phyloP scores from a whole-genome alignment of 106 monocot species.

The Triglochin maritima region DNA sequence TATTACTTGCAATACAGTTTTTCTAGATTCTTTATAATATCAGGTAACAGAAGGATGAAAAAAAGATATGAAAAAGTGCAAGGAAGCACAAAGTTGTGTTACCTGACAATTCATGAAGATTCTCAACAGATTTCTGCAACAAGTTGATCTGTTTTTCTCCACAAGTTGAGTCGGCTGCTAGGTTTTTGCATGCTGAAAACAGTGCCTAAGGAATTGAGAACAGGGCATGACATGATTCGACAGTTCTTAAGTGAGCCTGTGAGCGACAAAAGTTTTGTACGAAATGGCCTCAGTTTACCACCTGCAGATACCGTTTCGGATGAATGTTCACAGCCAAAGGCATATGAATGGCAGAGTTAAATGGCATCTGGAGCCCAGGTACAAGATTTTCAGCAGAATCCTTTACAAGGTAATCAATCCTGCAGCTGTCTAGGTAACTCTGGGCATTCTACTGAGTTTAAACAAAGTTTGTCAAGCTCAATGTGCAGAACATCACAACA shows the following conservation, averaged over 20 bases:
- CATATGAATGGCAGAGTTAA: constrained; percentile 70
- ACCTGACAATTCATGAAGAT: constrained; percentile 58
- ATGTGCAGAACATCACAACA: background rate
- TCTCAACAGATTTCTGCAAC: constrained; percentile 30
- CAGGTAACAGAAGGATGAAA: background rate
- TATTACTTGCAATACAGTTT: too few species aligned
- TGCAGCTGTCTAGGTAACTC: constrained; percentile 47
- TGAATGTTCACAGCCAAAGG: constrained; percentile 72
- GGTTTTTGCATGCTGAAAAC: constrained; percentile 70
- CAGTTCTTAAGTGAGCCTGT: background rate
- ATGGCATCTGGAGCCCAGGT: constrained; percentile 51
- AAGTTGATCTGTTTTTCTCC: constrained; percentile 43
- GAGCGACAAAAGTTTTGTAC: background rate
- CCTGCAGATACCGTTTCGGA: constrained; percentile 85
- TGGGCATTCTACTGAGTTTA: constrained; percentile 47
- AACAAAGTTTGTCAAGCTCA: background rate
- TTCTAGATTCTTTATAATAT: too few species aligned
- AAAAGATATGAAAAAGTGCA: background rate
- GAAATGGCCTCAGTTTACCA: constrained; percentile 12
- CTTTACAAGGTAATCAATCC: constrained; percentile 37
- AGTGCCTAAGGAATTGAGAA: constrained; percentile 46
- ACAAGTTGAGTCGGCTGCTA: constrained; percentile 30
- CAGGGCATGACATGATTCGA: background rate
- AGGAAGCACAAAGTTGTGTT: background rate
- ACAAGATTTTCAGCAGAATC: constrained; percentile 52